These are phyloP conservation scores for Fusarium sp. DNA, from an alignment of 2,329 filamentous ascomycete genomes.

Conservation along the genomic window DNA sequence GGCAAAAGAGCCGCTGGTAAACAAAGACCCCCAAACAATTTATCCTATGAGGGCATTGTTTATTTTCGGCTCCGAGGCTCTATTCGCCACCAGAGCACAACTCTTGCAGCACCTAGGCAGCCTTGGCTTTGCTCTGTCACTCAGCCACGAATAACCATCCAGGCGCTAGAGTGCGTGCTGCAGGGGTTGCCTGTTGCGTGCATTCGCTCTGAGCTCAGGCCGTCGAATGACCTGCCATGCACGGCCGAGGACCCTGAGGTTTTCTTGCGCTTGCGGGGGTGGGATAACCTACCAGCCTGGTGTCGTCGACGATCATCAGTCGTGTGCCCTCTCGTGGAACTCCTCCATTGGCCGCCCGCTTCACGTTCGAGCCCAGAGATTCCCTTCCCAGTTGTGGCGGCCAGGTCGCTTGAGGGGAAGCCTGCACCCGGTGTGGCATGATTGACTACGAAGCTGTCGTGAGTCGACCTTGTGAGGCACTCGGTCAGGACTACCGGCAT, in stretches of 20 bases:
- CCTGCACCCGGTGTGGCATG: slow-evolving; percentile 12
- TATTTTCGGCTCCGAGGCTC: not conserved
- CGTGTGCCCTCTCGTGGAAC: slow-evolving; percentile 26
- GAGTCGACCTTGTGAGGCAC: not conserved
- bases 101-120: not conserved
- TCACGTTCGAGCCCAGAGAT: not conserved
- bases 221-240: slow-evolving; percentile 18
- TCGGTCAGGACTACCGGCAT: not conserved
- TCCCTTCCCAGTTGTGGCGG: slow-evolving; percentile 10
- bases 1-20: not conserved
- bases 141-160: not conserved
- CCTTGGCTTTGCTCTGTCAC: not conserved
- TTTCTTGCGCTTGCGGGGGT: not conserved
- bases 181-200: slow-evolving; percentile 19
- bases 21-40: not conserved
- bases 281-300: slow-evolving; percentile 1
- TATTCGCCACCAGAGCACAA: not conserved
- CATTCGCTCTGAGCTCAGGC: not conserved
- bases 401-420: slow-evolving; percentile 20
- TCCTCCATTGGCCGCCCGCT: slow-evolving; percentile 13
- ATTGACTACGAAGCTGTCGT: not conserved
- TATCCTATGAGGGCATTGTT: not conserved
- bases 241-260: slow-evolving; percentile 7
- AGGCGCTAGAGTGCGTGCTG: slow-evolving; percentile 8
- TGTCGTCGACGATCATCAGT: slow-evolving; percentile 6